Conservation (phyloP, 257 asterid species). For the Paulownia fortunei region DNA sequence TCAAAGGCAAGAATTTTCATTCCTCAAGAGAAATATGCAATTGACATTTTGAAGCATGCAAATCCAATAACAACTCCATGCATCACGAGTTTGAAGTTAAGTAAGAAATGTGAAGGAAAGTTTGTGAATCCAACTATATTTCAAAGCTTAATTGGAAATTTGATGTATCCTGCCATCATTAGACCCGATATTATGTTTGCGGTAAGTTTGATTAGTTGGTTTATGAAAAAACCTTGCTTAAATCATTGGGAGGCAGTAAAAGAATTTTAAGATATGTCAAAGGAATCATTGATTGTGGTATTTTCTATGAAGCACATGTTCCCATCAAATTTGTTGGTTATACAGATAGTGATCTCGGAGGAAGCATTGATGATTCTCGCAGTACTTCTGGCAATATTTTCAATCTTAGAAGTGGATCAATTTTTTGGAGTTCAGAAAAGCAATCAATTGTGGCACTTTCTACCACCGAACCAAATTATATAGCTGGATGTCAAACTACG, state of each 20-base stretch:
- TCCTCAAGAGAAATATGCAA: too few species aligned
- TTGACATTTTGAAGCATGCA: neutral
- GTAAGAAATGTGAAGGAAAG: neutral
- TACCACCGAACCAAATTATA: neutral
- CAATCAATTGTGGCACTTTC: neutral
- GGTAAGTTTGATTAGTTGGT: neutral
- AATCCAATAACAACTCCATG: neutral
- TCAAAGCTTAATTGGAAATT: too few species aligned
- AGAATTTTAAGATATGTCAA: conserved; percentile 5
- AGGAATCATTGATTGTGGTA: neutral
- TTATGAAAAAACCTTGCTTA: neutral
- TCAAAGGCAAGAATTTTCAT: neutral
- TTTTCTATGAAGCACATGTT: too few species aligned
- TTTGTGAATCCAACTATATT: neutral
- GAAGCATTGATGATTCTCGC: neutral
- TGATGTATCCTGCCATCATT: too few species aligned
- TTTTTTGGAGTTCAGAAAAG: neutral
- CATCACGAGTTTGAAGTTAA: neutral
- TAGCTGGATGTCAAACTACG: neutral
- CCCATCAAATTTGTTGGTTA: too few species aligned
- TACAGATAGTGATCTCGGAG: too few species aligned
- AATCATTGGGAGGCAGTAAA: neutral
- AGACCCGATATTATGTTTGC: too few species aligned
- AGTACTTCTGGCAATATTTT: conserved; percentile 1
- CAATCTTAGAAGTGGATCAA: neutral